These are phyloP conservation scores for Lomentospora prolificans DNA, from an alignment of 2,329 filamentous ascomycete species.

Conservation along the genomic window DNA sequence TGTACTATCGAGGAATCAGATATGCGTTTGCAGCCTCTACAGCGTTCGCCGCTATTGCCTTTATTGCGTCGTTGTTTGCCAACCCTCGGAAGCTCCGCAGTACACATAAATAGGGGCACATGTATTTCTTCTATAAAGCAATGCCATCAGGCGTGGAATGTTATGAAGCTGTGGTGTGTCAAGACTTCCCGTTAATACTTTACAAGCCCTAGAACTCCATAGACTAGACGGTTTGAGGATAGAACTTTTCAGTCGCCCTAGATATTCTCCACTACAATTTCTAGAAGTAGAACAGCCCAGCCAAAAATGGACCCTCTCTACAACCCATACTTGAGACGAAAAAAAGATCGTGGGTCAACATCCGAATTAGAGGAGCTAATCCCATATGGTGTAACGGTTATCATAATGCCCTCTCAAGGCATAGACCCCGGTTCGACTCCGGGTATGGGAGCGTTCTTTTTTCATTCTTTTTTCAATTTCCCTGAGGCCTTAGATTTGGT, in stretches of 20 bases:
- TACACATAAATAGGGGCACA: conserved; percentile 15
- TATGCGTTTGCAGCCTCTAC: conserved; percentile 48
- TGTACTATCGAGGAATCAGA: conserved; percentile 50
- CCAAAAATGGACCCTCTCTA: no score
- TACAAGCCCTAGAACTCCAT: no score
- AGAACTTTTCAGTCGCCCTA: no score
- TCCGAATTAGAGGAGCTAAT: background rate
- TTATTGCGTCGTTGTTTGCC: conserved; percentile 21
- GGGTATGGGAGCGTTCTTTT: no score
- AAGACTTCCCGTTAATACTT: background rate
- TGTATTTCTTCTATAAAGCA: background rate
- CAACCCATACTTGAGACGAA: no score
- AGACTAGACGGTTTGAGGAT: no score
- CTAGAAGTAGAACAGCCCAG: no score
- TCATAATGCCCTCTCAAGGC: background rate
- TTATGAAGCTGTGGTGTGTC: background rate
- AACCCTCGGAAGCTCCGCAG: conserved; percentile 21
- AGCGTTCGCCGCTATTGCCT: conserved; percentile 35
- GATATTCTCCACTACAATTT: no score
- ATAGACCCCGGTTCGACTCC: background rate
- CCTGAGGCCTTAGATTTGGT: background rate
- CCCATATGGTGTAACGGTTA: background rate
- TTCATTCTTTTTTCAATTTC: background rate
- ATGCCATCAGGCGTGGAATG: background rate
- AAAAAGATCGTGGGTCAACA: background rate